Base-by-base conservation (phyloP, 257 asterid genomes). In the Salvia hispanica region DNA sequence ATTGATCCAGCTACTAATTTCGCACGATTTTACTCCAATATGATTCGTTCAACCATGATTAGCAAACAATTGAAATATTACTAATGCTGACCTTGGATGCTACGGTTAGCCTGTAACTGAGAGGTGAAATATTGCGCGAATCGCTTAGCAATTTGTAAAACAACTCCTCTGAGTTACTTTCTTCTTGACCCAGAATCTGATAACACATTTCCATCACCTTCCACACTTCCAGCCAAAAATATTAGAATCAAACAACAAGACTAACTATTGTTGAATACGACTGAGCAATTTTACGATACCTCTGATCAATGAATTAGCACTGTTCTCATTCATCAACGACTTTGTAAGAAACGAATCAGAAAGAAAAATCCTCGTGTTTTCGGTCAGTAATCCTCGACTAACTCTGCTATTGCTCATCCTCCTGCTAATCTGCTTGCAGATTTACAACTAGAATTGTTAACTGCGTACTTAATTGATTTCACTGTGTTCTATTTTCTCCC, bases 161-260 rank as follows among this genome's bases (percentile, higher is more conserved):
- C 62, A 93, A 76, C 72, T 90, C 99, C 97, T 82, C 77, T 93
- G 97, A 73, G 97, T 93, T 39, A 93, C 94, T 81, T 79, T 86
- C 79, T 90, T 93, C 92, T 69, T 83, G 86, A 46, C 74, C 81
- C 81, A 90, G 74, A 71, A 86, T 82, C 77, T 82, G 86, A 69
- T 90, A 84, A 67, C 96, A 88, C 86, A 88, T 90, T 65, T 84
- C 95, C 99, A 93, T 93, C 65, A 80, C 88, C 86, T 90, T 93
- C 99, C 99, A 93, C 64, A 93, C 97, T 93, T 71, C 16, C 69
- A 48, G 13, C 54, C 56, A 52, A 70, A 55, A 47, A 34, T 25
- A n/a, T 14, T 9, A 12, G 2, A 58, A 45, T 33, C 11, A 12
- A 37, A 43, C 46, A 34, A 16, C 0, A 2, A 16, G 8, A 55